Conservation (phyloP, 2,329 filamentous ascomycete genomes). For the Diaporthe citrichinensis region DNA sequence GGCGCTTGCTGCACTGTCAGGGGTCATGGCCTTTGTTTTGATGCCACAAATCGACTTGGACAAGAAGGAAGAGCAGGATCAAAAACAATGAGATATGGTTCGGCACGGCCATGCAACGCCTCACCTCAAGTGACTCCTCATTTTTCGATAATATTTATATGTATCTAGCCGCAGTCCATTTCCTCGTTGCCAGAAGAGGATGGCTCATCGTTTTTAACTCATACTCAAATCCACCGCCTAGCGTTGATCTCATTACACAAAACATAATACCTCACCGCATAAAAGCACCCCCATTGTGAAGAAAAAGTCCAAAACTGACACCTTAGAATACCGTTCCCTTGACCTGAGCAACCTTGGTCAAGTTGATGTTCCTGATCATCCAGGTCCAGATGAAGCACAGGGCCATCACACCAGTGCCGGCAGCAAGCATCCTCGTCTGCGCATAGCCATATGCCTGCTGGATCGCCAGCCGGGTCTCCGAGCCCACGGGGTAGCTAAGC, state of each 20-base stretch:
- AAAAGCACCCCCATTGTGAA: not conserved
- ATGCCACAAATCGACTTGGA: constrained; percentile 7
- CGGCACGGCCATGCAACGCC: not conserved
- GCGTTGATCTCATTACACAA: constrained; percentile 16
- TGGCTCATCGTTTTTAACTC: not conserved
- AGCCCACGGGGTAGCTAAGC: constrained; percentile 62
- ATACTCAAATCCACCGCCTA: not conserved
- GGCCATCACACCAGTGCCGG: constrained; percentile 52
- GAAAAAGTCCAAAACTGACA: not conserved
- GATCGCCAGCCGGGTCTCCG: constrained; percentile 63
- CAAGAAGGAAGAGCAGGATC: not conserved
- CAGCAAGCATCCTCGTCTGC: constrained; percentile 63
- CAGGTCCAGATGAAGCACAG: constrained; percentile 55
- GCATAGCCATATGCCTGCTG: constrained; percentile 70
- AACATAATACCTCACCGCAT: not conserved
- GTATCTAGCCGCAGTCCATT: not conserved
- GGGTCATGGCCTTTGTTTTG: not conserved
- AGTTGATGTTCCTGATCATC: constrained; percentile 64
- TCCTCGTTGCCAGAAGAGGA: not conserved
- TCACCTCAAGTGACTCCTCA: too few relatives aligned
- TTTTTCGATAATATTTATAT: not conserved
- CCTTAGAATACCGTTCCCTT: constrained; percentile 65
- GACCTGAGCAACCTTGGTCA: constrained; percentile 62
- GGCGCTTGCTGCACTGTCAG: not conserved
- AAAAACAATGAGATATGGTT: not conserved